Evolutionary conservation across 2,329 filamentous ascomycete species (phyloP).

Genomic region (Tolypocladium nubicola): DNA sequence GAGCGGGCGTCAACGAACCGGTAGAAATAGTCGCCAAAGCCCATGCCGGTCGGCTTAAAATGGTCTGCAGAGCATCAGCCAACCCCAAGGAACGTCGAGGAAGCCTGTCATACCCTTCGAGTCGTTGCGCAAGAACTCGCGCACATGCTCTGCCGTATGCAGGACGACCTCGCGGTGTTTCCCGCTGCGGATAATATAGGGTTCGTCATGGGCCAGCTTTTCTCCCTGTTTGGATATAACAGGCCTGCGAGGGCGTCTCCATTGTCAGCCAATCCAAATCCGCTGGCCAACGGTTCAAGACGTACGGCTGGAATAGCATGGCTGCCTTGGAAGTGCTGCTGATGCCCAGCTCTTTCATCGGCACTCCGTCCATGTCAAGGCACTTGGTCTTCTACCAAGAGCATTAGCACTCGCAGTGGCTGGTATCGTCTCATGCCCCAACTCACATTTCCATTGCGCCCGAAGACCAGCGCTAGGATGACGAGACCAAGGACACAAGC

Average conservation of each 20-base stretch:
- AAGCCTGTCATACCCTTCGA: not conserved
- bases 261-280: not conserved
- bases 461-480: not conserved
- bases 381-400: not conserved
- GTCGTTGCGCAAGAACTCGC: not conserved
- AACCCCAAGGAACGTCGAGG: not conserved
- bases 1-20: not conserved
- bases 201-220: not conserved
- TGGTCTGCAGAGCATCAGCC: not conserved
- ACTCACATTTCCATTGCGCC: not conserved
- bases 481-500: not conserved
- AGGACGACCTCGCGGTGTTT: not conserved
- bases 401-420: not conserved
- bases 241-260: not conserved
- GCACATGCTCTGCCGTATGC: not conserved
- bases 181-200: not conserved
- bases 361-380: not conserved
- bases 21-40: not conserved
- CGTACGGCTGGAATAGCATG: not conserved
- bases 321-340: not conserved
- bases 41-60: not conserved
- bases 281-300: not conserved
- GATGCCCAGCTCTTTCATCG: not conserved
- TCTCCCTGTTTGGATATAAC: not conserved
- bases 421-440: not conserved